Base-by-base conservation (phyloP, 2,329 filamentous ascomycete species). In the Sporothrix mexicana region DNA sequence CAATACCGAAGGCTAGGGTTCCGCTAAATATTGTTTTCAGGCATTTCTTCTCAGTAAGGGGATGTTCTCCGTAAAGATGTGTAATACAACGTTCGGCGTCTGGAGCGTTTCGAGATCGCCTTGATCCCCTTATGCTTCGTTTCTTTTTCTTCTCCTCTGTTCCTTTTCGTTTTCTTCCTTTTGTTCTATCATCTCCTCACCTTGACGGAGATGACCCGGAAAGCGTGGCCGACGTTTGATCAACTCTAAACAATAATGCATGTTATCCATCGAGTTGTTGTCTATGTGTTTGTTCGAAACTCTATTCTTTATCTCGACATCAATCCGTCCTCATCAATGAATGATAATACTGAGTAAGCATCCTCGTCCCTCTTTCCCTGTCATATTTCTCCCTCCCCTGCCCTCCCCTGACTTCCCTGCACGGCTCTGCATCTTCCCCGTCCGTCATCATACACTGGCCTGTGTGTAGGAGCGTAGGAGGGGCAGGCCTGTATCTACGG, bases 161-260 rank as follows among this genome's bases (percentile, higher is more conserved):
- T 7, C 9, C 2, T 3, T 55, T 55, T 25, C 13, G 20, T 25
- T 25, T 55, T 20, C 51, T 2, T 20, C 20, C 20, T 25, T 55
- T 36, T 36, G 30, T 36, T 36, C 30, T 36, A 36, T 12, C 57
- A 41, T 41, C 12, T 17, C 13, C 15, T 36, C 12, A 4, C 25
- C 15, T 30, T 15, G 8, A n/a, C 20, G 43, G 23, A 2, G 13
- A 67, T 67, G 64, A 67, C 53, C 55, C 69, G 69, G 69, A 36
- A 47, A 53, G 36, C 41, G 13, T 8, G 47, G 47, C 59, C 70
- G 59, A 43, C 4, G 70, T 72, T 72, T 57, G 68, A 70, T 62
- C 69, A 51, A 55, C 30, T 55, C 23, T 20, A 61, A 61, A 70
- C 69, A 70, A 36, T 23, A 70, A 70, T 66, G 61, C 61, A 66